phyloP scores from a whole-genome alignment of 73 alveolate species.

The Symbiodinium natans region DNA sequence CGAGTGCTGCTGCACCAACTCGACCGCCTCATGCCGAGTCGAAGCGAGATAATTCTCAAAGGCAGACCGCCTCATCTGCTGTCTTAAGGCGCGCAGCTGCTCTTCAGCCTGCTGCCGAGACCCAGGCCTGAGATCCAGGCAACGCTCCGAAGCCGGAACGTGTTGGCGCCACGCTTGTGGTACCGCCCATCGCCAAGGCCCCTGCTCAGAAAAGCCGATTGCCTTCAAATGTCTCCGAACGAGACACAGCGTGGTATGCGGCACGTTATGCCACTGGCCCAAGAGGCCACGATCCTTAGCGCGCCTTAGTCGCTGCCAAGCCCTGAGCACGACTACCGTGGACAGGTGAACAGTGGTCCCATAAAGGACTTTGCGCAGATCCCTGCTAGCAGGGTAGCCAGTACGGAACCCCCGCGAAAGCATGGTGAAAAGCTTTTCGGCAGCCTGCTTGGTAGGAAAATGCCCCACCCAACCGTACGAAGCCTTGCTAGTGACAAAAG shows the following conservation, averaged over 20 bases:
- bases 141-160: neutral
- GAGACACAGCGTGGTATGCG: neutral
- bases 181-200: neutral
- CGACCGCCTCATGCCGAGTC: neutral
- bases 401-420: neutral
- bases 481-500: neutral
- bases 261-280: neutral
- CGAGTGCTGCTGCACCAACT: neutral
- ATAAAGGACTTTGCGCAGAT: neutral
- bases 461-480: neutral
- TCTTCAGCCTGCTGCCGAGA: neutral
- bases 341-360: neutral
- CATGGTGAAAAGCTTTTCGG: neutral
- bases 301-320: neutral
- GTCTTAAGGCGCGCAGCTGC: neutral
- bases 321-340: neutral
- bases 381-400: neutral
- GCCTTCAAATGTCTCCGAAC: neutral
- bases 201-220: neutral
- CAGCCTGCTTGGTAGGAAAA: neutral
- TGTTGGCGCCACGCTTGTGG: neutral
- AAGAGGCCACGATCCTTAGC: neutral
- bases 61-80: neutral
- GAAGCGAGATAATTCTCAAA: neutral
- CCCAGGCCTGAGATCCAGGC: neutral